Evolutionary conservation across 2,329 filamentous ascomycete genomes (phyloP).

Genomic region (Pseudogymnoascus sp.): DNA sequence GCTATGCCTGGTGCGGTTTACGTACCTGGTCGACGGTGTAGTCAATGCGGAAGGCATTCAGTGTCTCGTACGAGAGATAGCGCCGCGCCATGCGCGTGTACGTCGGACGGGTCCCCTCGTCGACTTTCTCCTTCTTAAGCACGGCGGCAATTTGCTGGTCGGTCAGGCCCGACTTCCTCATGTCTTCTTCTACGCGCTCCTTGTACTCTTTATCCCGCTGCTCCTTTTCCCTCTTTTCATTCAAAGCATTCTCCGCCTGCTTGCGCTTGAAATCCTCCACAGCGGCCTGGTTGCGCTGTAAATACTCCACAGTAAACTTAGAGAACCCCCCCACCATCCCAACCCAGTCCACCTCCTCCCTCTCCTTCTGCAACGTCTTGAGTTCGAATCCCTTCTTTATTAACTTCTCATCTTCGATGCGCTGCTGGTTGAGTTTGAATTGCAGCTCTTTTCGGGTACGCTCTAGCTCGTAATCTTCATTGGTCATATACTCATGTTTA

Average conservation of each 20-base stretch:
- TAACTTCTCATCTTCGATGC: constrained; percentile 41
- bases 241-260: constrained; percentile 27
- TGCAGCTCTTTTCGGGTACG: constrained; percentile 37
- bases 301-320: too few relatives aligned
- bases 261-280: constrained; percentile 44
- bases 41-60: constrained; percentile 48
- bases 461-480: constrained; percentile 43
- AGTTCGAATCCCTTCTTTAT: constrained; percentile 46
- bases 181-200: constrained; percentile 48
- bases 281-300: too few relatives aligned
- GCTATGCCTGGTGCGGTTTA: not conserved
- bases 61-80: constrained; percentile 55
- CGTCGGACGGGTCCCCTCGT: constrained; percentile 38
- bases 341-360: too few relatives aligned
- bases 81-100: constrained; percentile 57
- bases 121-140: constrained; percentile 47
- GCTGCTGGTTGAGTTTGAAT: constrained; percentile 38
- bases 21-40: constrained; percentile 49
- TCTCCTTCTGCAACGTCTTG: constrained; percentile 40
- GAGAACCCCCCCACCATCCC: too few relatives aligned
- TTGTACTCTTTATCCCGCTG: constrained; percentile 32
- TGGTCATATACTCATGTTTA: constrained; percentile 28
- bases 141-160: constrained; percentile 53
- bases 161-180: constrained; percentile 51
- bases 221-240: constrained; percentile 32